These are phyloP conservation scores for Salvia hispanica DNA, from an alignment of 257 asterid genomes.

Conservation along the genomic window DNA sequence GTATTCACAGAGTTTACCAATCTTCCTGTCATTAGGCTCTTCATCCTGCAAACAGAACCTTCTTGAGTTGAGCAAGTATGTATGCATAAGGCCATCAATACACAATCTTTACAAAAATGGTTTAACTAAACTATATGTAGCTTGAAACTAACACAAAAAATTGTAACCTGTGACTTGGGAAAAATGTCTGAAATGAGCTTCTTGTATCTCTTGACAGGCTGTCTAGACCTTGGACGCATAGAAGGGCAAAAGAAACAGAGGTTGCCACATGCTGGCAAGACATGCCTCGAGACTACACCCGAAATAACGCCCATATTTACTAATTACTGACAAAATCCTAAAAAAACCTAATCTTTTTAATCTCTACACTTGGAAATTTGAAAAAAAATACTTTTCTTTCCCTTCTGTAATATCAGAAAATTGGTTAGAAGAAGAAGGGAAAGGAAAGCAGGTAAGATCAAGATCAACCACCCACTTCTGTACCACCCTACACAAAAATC, in stretches of 20 bases:
- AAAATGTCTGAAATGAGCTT: slow-evolving; percentile 89
- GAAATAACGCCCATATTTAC: slow-evolving; percentile 53
- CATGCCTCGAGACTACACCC: slow-evolving; percentile 90
- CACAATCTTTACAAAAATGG: too few species aligned
- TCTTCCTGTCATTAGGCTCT: slow-evolving; percentile 88
- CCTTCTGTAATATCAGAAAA: slow-evolving; percentile 50
- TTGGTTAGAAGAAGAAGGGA: slow-evolving; percentile 54
- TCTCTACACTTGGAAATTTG: too few species aligned
- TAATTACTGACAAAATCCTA: too few species aligned
- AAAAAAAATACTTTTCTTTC: slow-evolving; percentile 50
- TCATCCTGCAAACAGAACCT: slow-evolving; percentile 66
- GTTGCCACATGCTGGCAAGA: slow-evolving; percentile 87
- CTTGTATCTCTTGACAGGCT: slow-evolving; percentile 98
- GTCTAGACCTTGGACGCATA: slow-evolving; percentile 89
- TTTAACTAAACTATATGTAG: too few species aligned
- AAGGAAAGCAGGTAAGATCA: slow-evolving; percentile 53
- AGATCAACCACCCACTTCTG: slow-evolving; percentile 40
- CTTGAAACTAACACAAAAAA: too few species aligned
- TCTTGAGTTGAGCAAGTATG: too few species aligned
- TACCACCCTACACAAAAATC: slow-evolving; percentile 16
- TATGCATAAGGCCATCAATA: too few species aligned
- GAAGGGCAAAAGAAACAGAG: slow-evolving; percentile 96
- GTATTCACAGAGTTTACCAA: slow-evolving; percentile 91
- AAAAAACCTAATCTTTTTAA: too few species aligned
- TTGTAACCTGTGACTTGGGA: slow-evolving; percentile 72